Conservation (phyloP, 768 basidiomycete species). For the Ephemerocybe angulata region DNA sequence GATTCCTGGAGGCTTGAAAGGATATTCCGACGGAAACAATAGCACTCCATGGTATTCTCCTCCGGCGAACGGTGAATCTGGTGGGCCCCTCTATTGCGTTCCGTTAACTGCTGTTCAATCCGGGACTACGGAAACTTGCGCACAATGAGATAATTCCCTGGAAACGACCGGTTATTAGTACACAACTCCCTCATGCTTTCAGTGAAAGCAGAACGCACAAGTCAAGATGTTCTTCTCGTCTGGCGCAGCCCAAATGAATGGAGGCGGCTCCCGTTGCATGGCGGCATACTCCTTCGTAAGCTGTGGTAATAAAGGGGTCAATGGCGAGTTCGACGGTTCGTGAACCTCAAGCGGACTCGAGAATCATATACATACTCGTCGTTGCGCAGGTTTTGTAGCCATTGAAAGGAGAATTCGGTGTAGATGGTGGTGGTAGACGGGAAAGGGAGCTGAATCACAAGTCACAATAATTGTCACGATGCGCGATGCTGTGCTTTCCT, state of each 20-base stretch:
- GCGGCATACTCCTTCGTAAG: conserved; percentile 84
- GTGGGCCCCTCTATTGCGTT: conserved; percentile 74
- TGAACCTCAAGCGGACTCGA: neutral
- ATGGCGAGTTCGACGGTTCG: neutral
- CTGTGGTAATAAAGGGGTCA: conserved; percentile 32
- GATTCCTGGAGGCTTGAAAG: conserved; percentile 95
- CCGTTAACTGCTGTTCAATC: conserved; percentile 12
- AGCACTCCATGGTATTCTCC: conserved; percentile 95
- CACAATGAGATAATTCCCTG: conserved; percentile 96
- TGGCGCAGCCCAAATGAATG: conserved; percentile 92
- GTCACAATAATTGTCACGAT: conserved; percentile 1
- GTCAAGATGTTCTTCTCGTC: conserved; percentile 97
- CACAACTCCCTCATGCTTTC: conserved; percentile 1
- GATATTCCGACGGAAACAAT: conserved; percentile 91
- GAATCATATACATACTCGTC: conserved; percentile 51
- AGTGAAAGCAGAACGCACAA: conserved; percentile 52
- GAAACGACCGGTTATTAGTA: conserved; percentile 1
- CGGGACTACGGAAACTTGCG: conserved; percentile 19
- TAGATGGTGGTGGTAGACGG: conserved; percentile 3
- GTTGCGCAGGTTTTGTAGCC: conserved; percentile 85
- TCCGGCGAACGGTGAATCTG: conserved; percentile 85
- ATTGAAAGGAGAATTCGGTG: conserved; percentile 33
- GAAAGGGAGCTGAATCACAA: conserved; percentile 3
- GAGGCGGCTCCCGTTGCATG: conserved; percentile 92
- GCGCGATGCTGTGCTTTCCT: neutral